Evolutionary conservation across 2,329 filamentous ascomycete genomes (phyloP).

Genomic region (Fusarium nurragi): DNA sequence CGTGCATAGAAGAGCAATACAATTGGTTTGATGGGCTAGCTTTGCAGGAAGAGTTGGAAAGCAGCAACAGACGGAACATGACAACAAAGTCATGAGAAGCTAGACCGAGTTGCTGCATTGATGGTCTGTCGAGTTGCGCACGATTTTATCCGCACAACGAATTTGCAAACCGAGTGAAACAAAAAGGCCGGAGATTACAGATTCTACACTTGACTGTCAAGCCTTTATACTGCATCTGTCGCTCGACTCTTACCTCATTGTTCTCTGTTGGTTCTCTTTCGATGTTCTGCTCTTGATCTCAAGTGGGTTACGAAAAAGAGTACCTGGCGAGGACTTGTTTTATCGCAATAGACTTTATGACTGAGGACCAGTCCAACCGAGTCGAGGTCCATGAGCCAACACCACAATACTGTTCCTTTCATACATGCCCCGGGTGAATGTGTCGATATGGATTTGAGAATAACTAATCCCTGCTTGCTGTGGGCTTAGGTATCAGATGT

Average conservation of each 20-base stretch:
- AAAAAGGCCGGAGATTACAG: conserved; percentile 6
- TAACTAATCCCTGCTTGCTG: not conserved
- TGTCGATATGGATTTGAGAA: conserved; percentile 11
- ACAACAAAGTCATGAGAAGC: conserved; percentile 4
- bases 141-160: not conserved
- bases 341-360: conserved; percentile 43
- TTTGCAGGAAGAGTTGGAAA: conserved; percentile 24
- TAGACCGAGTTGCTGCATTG: not conserved
- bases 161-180: conserved; percentile 26
- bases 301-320: conserved; percentile 20
- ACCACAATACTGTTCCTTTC: conserved; percentile 21
- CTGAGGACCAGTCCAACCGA: conserved; percentile 41
- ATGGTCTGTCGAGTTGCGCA: conserved; percentile 3
- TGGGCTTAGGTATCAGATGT: not conserved
- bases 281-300: conserved; percentile 27
- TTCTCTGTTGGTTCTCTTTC: conserved; percentile 20
- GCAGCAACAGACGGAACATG: conserved; percentile 11
- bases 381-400: conserved; percentile 42
- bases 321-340: conserved; percentile 14
- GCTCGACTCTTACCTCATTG: conserved; percentile 24
- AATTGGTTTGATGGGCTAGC: conserved; percentile 9
- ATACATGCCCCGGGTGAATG: conserved; percentile 20
- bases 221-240: conserved; percentile 17
- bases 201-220: conserved; percentile 37
- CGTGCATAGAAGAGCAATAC: conserved; percentile 18